Percentiles rank a stretch among this genome's conserved stretches.
phyloP scores from a whole-genome alignment of 2,329 filamentous ascomycete species.

The Microascus cirrosus region DNA sequence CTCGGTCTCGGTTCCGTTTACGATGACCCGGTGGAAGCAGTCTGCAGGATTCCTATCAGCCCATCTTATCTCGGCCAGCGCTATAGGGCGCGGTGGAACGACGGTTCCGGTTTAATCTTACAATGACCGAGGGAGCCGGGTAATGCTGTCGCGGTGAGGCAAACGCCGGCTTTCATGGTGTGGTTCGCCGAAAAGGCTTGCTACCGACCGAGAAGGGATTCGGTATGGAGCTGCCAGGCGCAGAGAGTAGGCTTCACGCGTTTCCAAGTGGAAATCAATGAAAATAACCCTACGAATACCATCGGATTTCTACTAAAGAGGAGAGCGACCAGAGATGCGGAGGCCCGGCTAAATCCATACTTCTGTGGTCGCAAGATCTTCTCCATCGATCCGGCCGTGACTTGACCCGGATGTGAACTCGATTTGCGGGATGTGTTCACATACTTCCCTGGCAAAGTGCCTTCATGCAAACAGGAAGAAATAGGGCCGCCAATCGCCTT shows the following conservation, averaged over 20 bases:
- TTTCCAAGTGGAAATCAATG: not conserved
- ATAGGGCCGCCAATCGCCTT: too few species aligned
- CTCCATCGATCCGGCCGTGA: too few species aligned
- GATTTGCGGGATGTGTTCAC: too few species aligned
- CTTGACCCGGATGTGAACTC: too few species aligned
- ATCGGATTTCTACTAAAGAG: not conserved
- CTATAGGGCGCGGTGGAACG: not conserved
- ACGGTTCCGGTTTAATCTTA: not conserved
- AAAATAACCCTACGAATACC: not conserved
- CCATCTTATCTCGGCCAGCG: not conserved
- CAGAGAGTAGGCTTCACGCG: too few species aligned
- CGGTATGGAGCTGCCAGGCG: too few species aligned
- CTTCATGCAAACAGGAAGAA: too few species aligned
- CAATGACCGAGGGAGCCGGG: conserved; percentile 1
- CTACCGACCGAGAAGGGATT: too few species aligned
- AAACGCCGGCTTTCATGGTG: not conserved
- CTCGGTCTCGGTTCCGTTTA: not conserved
- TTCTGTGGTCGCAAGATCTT: not conserved
- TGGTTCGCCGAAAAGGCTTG: not conserved
- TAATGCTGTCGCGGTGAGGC: not conserved
- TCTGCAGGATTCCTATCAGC: not conserved
- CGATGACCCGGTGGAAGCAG: not conserved
- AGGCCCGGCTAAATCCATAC: not conserved
- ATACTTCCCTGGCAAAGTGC: too few species aligned
- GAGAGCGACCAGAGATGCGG: not conserved